These are phyloP conservation scores for Babesia bovis DNA, from an alignment of 169 alveolate genomes.

Conservation along the genomic window DNA sequence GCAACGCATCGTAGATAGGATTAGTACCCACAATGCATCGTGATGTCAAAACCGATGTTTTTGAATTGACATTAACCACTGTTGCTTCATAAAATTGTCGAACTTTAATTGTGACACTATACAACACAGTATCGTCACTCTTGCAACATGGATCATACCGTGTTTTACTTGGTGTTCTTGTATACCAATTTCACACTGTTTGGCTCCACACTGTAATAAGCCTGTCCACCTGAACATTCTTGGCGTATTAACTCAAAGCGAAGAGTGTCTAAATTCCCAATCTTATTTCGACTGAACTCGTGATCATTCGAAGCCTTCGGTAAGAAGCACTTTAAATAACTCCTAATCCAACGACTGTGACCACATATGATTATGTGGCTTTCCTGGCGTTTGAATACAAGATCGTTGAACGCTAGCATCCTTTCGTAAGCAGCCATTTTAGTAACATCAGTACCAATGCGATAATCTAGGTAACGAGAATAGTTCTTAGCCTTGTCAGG, in stretches of 20 bases:
- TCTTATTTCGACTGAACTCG: conserved; percentile 8
- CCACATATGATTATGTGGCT: conserved; percentile 54
- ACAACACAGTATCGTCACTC: no score
- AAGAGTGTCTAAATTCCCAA: conserved; percentile 32
- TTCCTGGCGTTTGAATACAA: conserved; percentile 48
- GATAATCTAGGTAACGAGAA: neutral
- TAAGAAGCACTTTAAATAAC: conserved; percentile 36
- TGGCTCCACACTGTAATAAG: conserved; percentile 5
- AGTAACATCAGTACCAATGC: neutral
- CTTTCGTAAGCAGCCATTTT: conserved; percentile 24
- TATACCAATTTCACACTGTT: conserved; percentile 17
- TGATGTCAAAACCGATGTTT: no score
- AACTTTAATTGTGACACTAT: no score
- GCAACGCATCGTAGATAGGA: neutral
- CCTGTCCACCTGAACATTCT: conserved; percentile 6
- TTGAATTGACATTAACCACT: no score
- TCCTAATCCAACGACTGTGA: conserved; percentile 58
- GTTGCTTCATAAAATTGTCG: no score
- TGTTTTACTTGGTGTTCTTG: conserved; percentile 12
- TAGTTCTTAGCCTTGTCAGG: conserved; percentile 39
- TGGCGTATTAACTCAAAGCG: conserved; percentile 8
- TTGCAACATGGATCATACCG: no score
- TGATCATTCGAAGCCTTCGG: conserved; percentile 13
- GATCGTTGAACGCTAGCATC: conserved; percentile 46
- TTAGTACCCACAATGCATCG: no score